Percentiles rank a stretch among this genome's conserved stretches.
phyloP scores from a whole-genome alignment of 768 basidiomycete genomes.

The Kwoniella bestiolae region DNA sequence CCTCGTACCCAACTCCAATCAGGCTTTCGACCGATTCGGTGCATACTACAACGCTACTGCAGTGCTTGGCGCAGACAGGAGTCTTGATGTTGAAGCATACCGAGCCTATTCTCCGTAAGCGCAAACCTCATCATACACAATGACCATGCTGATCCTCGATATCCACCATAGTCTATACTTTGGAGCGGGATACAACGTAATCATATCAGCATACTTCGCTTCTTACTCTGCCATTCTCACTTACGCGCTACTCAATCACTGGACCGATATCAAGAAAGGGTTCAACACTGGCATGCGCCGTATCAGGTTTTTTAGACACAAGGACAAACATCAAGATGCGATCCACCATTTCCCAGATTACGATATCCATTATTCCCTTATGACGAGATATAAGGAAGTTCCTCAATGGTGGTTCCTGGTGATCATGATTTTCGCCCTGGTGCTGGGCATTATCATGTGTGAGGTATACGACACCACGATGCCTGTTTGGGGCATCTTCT shows the following conservation, averaged over 20 bases:
- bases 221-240: slow-evolving; percentile 15
- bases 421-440: slow-evolving; percentile 62
- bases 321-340: background rate
- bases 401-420: slow-evolving; percentile 69
- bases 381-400: slow-evolving; percentile 36
- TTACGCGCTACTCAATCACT: slow-evolving; percentile 15
- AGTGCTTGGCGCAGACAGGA: slow-evolving; percentile 60
- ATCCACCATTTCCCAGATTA: slow-evolving; percentile 7
- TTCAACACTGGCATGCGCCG: background rate
- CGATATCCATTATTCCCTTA: slow-evolving; percentile 61
- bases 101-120: slow-evolving; percentile 51
- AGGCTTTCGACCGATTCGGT: slow-evolving; percentile 61
- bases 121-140: background rate
- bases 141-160: background rate
- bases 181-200: slow-evolving; percentile 15
- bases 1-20: slow-evolving; percentile 56
- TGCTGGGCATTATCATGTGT: slow-evolving; percentile 61
- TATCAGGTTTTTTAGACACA: background rate
- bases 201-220: slow-evolving; percentile 12
- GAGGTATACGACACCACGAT: slow-evolving; percentile 60
- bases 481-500: slow-evolving; percentile 70
- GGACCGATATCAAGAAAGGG: slow-evolving; percentile 9
- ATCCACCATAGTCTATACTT: slow-evolving; percentile 9
- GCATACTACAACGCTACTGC: slow-evolving; percentile 62
- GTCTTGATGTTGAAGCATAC: slow-evolving; percentile 61